phyloP scores from a whole-genome alignment of 768 basidiomycete genomes.

The Mycena sanguinolenta region DNA sequence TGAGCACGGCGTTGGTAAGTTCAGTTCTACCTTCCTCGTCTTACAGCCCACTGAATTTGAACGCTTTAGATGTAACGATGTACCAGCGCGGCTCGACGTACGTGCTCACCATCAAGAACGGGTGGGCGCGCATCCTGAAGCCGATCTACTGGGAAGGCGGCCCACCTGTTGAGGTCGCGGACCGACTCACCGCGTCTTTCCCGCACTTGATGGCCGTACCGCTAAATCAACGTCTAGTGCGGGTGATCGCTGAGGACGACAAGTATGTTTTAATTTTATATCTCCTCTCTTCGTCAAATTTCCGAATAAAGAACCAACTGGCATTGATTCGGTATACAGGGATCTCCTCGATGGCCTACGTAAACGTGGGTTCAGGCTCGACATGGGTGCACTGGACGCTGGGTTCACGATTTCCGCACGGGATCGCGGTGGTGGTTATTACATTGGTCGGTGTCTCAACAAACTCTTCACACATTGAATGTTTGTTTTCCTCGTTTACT shows the following conservation, averaged over 20 bases:
- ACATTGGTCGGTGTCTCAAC: slow-evolving; percentile 59
- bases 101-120: slow-evolving; percentile 56
- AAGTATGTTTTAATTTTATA: slow-evolving; percentile 45
- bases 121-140: too few species aligned
- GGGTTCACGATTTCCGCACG: slow-evolving; percentile 57
- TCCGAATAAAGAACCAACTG: not conserved
- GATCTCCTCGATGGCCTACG: slow-evolving; percentile 61
- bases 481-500: not conserved
- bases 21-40: not conserved
- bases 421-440: slow-evolving; percentile 63
- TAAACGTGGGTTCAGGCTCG: slow-evolving; percentile 61
- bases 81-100: slow-evolving; percentile 61
- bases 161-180: too few species aligned
- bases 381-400: slow-evolving; percentile 56
- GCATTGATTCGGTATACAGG: slow-evolving; percentile 54
- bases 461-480: not conserved
- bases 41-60: not conserved
- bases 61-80: slow-evolving; percentile 47
- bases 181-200: slow-evolving; percentile 50
- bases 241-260: slow-evolving; percentile 57
- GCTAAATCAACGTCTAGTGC: slow-evolving; percentile 49
- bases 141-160: too few species aligned
- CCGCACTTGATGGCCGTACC: slow-evolving; percentile 43
- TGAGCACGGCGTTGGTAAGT: slow-evolving; percentile 29
- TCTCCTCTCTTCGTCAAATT: not conserved